Evolutionary conservation across 2,329 filamentous ascomycete genomes (phyloP).

Genomic region (Talaromyces sp.): DNA sequence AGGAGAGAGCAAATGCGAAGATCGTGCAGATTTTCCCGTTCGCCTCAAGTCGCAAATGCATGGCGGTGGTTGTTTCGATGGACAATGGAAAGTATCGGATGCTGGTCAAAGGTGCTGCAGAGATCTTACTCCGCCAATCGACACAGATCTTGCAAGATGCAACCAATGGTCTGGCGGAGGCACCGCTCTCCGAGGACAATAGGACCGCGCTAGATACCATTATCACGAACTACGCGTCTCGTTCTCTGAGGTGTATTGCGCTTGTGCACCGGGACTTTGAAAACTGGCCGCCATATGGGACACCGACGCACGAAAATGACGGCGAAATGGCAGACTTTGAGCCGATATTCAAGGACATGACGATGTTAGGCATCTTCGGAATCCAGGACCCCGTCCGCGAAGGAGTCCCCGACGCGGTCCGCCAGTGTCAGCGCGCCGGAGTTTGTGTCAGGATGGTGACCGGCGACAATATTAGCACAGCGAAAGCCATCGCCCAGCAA

Average conservation of each 20-base stretch:
- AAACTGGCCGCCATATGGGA: constrained; percentile 74
- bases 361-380: constrained; percentile 70
- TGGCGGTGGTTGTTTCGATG: constrained; percentile 65
- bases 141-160: constrained; percentile 61
- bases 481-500: constrained; percentile 75
- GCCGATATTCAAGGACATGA: constrained; percentile 69
- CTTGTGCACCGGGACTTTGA: constrained; percentile 83
- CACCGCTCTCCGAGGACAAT: constrained; percentile 59
- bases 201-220: constrained; percentile 63
- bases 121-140: constrained; percentile 52
- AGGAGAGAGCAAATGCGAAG: constrained; percentile 65
- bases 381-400: constrained; percentile 79
- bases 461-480: constrained; percentile 78
- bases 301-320: constrained; percentile 59
- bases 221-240: constrained; percentile 76
- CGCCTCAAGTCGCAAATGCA: constrained; percentile 69
- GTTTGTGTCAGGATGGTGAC: constrained; percentile 85
- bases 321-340: constrained; percentile 67
- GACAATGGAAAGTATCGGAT: constrained; percentile 61
- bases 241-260: constrained; percentile 82
- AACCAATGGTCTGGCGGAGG: constrained; percentile 58
- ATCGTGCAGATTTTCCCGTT: constrained; percentile 60
- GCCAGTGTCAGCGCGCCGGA: constrained; percentile 72
- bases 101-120: constrained; percentile 57
- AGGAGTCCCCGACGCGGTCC: constrained; percentile 73